Evolutionary conservation across 495 filamentous ascomycete genomes (phyloP).

Genomic region (Daldinia vernicosa): DNA sequence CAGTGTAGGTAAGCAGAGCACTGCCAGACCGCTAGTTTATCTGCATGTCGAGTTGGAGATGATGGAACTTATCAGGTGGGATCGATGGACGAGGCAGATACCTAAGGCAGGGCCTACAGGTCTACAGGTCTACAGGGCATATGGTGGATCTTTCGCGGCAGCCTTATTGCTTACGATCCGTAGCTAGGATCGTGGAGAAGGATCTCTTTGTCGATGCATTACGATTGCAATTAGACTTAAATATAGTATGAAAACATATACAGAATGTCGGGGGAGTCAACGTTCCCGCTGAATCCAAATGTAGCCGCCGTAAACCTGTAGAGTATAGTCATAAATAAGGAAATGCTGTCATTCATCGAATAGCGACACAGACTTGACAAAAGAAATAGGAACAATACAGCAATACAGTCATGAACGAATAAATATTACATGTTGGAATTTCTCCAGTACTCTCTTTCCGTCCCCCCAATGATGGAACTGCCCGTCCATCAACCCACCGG

Average conservation of each 20-base stretch:
- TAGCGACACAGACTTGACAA: constrained; percentile 43
- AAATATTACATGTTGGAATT: constrained; percentile 62
- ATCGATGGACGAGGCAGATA: constrained; percentile 9
- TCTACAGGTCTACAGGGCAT: not conserved
- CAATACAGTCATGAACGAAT: constrained; percentile 49
- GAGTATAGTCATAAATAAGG: constrained; percentile 41
- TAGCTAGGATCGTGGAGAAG: constrained; percentile 23
- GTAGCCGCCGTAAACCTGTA: constrained; percentile 5
- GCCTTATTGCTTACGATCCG: constrained; percentile 22
- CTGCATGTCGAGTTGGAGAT: constrained; percentile 38
- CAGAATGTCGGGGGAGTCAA: not conserved
- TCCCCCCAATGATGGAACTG: constrained; percentile 20
- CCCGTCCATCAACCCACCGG: constrained; percentile 23
- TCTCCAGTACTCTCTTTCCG: constrained; percentile 37
- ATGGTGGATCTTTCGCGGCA: constrained; percentile 23
- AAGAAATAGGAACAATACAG: constrained; percentile 49
- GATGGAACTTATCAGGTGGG: constrained; percentile 13
- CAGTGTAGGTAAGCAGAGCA: constrained; percentile 21
- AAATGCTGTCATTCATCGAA: constrained; percentile 47
- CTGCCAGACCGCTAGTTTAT: constrained; percentile 41
- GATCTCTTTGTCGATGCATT: not conserved
- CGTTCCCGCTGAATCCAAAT: constrained; percentile 7
- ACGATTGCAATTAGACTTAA: not conserved
- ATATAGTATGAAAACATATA: not conserved
- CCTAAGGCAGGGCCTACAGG: constrained; percentile 1